Percentiles rank a stretch among this genome's conserved stretches.
phyloP scores from a whole-genome alignment of 2,329 filamentous ascomycete species.

The Xylariales sp. region DNA sequence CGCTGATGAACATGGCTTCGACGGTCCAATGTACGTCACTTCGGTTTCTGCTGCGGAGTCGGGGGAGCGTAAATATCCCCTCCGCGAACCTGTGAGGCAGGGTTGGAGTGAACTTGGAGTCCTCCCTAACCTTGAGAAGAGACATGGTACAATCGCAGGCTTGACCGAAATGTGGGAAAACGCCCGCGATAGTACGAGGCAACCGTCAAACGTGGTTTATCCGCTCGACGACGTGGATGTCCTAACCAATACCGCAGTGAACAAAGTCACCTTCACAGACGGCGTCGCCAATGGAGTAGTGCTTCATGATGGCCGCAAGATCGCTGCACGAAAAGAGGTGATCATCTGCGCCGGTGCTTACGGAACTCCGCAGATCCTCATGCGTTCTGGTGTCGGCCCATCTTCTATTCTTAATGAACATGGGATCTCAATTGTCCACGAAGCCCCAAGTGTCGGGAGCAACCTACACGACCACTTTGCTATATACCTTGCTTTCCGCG shows the following conservation, averaged over 20 bases:
- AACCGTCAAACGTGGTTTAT: constrained; percentile 41
- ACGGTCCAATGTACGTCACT: constrained; percentile 46
- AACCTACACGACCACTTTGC: constrained; percentile 47
- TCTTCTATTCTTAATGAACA: constrained; percentile 46
- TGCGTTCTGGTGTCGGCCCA: constrained; percentile 52
- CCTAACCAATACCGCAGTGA: constrained; percentile 38
- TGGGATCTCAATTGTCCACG: constrained; percentile 50
- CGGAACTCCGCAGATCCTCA: constrained; percentile 50
- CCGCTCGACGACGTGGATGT: constrained; percentile 39
- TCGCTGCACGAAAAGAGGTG: constrained; percentile 48
- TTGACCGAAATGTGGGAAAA: constrained; percentile 50
- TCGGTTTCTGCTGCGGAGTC: constrained; percentile 40
- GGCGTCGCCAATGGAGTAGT: constrained; percentile 57
- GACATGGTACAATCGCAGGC: constrained; percentile 48
- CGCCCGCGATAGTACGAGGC: constrained; percentile 36
- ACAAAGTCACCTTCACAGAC: constrained; percentile 5
- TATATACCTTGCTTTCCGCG: constrained; percentile 42
- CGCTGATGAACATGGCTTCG: constrained; percentile 43
- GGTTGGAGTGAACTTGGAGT: constrained; percentile 52
- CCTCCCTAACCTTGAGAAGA: constrained; percentile 43
- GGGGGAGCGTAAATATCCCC: constrained; percentile 49
- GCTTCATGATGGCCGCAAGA: constrained; percentile 46
- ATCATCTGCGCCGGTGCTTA: constrained; percentile 50
- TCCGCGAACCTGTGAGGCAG: constrained; percentile 46
- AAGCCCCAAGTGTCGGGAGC: constrained; percentile 46